Evolutionary conservation across 352 stramenopile species (phyloP).

Genomic region (Globisporangium viniferum): DNA sequence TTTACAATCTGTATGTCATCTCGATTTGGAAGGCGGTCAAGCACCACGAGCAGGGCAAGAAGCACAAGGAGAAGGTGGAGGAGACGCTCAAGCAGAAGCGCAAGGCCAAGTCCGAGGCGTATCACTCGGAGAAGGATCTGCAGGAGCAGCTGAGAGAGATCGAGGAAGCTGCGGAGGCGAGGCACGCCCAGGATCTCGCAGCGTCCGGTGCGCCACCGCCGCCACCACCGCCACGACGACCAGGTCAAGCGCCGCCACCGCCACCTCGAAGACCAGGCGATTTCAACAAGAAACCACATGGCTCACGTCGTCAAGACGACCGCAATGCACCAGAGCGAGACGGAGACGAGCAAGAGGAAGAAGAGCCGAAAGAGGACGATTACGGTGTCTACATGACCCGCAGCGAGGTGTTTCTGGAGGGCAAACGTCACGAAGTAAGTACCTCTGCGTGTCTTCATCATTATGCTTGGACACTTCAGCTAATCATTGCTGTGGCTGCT

Average conservation of each 20-base stretch:
- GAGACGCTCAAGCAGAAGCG: conserved; percentile 70
- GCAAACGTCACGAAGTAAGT: conserved; percentile 60
- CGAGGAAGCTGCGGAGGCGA: conserved; percentile 31
- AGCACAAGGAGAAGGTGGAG: conserved; percentile 76
- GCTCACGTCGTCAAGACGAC: background rate
- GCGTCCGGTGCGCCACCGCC: background rate
- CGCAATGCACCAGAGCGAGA: background rate
- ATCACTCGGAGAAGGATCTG: conserved; percentile 50
- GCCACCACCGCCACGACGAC: conserved; percentile 3
- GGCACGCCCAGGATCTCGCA: conserved; percentile 16
- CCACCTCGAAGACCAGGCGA: conserved; percentile 20
- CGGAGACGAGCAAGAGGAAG: conserved; percentile 13
- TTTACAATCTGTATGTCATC: background rate
- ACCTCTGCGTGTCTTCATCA: background rate
- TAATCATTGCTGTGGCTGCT: too few relatives aligned
- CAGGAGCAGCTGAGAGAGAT: conserved; percentile 70
- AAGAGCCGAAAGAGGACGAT: conserved; percentile 49
- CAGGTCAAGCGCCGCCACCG: conserved; percentile 26
- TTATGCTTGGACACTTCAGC: background rate
- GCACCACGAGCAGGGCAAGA: conserved; percentile 74
- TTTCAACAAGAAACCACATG: background rate
- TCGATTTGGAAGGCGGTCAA: conserved; percentile 55
- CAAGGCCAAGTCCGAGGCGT: conserved; percentile 60
- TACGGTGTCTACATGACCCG: conserved; percentile 68
- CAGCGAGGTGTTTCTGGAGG: conserved; percentile 76